Evolutionary conservation across 1,139 yeast genomes (phyloP).

Genomic region (Kodamaea anthophila): DNA sequence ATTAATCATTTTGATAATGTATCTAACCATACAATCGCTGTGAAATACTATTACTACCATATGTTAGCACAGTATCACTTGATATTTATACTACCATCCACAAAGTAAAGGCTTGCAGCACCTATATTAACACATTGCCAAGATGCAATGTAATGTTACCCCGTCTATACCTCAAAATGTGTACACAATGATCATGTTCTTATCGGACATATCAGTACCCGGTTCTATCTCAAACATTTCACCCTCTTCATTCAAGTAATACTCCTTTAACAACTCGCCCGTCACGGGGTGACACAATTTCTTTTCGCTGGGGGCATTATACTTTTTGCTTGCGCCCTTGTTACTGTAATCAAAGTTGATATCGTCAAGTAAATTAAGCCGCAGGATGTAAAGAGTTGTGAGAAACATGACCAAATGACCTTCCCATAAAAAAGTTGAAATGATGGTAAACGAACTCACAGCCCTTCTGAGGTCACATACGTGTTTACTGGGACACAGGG

Average conservation of each 20-base stretch:
- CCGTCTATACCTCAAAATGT: too few relatives aligned
- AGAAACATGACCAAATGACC: constrained; percentile 33
- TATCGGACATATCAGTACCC: constrained; percentile 18
- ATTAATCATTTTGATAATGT: too few relatives aligned
- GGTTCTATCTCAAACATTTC: constrained; percentile 31
- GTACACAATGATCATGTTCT: constrained; percentile 32
- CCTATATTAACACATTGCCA: too few relatives aligned
- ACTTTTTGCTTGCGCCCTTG: constrained; percentile 12
- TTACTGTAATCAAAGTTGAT: constrained; percentile 32
- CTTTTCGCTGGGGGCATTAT: constrained; percentile 2
- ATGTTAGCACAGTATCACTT: too few relatives aligned
- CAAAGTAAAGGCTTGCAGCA: too few relatives aligned
- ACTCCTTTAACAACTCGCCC: constrained; percentile 18
- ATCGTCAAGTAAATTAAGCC: constrained; percentile 31
- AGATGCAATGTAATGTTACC: too few relatives aligned
- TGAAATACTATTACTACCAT: too few relatives aligned
- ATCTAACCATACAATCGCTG: too few relatives aligned
- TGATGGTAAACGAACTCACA: constrained; percentile 32
- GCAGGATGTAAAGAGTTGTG: constrained; percentile 38
- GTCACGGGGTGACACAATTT: constrained; percentile 6
- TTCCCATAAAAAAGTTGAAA: constrained; percentile 39
- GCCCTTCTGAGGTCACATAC: constrained; percentile 33
- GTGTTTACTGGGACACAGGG: constrained; percentile 14
- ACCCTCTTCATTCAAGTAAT: constrained; percentile 27
- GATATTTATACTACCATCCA: too few relatives aligned